Percentiles rank a stretch among this genome's conserved stretches.
Evolutionary conservation across 177 flowering plant genomes (phyloP).

Genomic region (Vitis hybrid): DNA sequence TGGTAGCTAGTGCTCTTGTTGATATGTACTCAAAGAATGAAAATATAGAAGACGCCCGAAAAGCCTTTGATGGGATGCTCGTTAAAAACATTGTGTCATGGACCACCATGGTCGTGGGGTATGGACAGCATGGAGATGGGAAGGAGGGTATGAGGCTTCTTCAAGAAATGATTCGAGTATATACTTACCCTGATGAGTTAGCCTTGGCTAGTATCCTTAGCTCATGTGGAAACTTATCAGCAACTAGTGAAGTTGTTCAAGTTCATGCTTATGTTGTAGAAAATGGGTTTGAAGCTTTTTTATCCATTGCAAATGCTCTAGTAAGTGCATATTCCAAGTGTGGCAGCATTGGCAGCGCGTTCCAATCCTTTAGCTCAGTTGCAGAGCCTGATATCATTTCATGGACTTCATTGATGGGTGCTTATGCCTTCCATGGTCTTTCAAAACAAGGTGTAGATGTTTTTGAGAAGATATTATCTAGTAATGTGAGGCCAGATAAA

Average conservation of each 20-base stretch:
- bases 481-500: constrained; percentile 51
- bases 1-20: constrained; percentile 55
- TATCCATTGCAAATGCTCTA: constrained; percentile 47
- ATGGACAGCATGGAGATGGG: constrained; percentile 54
- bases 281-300: constrained; percentile 36
- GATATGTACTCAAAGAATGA: constrained; percentile 61
- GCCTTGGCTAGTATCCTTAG: constrained; percentile 61
- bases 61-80: constrained; percentile 49
- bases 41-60: constrained; percentile 40
- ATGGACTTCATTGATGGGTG: constrained; percentile 65
- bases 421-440: constrained; percentile 61
- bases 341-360: constrained; percentile 43
- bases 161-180: constrained; percentile 37
- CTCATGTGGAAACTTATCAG: constrained; percentile 53
- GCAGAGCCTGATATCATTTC: constrained; percentile 47
- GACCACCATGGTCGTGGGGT: constrained; percentile 69
- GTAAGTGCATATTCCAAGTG: constrained; percentile 60
- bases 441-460: constrained; percentile 35
- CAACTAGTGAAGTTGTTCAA: constrained; percentile 36
- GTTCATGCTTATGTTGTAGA: constrained; percentile 44
- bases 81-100: constrained; percentile 55
- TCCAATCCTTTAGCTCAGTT: constrained; percentile 31
- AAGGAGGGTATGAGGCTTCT: constrained; percentile 53
- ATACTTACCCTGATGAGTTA: constrained; percentile 52
- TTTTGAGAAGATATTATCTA: constrained; percentile 48